A percentile compares a stretch with the other conserved stretches of the same genome.
These are phyloP conservation scores for Calonectria pseudoreteaudii DNA, from an alignment of 2,329 filamentous ascomycete genomes.

Conservation along the genomic window DNA sequence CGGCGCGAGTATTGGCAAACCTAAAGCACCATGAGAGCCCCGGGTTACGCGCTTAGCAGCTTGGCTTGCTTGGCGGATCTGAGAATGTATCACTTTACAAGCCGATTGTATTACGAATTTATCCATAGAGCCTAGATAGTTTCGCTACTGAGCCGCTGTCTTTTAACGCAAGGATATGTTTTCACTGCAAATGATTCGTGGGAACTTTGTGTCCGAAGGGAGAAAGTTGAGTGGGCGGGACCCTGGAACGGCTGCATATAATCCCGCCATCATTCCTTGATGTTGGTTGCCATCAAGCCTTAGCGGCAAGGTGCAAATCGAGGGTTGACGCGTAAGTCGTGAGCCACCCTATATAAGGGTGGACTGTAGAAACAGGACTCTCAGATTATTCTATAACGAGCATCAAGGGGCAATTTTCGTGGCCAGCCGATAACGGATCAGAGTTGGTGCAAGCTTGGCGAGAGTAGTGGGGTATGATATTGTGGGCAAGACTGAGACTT, in stretches of 20 bases:
- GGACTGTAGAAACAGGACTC: background rate
- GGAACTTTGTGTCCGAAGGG: background rate
- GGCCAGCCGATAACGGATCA: constrained; percentile 4
- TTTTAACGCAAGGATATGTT: background rate
- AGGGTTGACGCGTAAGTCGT: background rate
- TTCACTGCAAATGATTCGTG: background rate
- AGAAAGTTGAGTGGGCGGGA: no score
- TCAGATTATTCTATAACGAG: background rate
- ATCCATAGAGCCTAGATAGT: background rate
- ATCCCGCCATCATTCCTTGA: background rate
- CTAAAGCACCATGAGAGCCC: background rate
- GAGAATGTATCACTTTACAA: background rate
- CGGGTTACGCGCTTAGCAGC: background rate
- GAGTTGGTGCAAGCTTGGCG: background rate
- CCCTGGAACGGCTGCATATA: background rate
- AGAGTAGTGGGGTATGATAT: background rate
- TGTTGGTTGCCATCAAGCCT: background rate
- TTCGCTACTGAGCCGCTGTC: background rate
- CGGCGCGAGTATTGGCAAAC: background rate
- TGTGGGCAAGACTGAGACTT: background rate
- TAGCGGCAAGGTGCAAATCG: background rate
- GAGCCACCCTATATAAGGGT: background rate
- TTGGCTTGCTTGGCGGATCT: background rate
- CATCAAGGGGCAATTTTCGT: background rate
- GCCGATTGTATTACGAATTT: no score